Base-by-base conservation (phyloP, 2,329 filamentous ascomycete genomes). In the Calonectria leucothoes region DNA sequence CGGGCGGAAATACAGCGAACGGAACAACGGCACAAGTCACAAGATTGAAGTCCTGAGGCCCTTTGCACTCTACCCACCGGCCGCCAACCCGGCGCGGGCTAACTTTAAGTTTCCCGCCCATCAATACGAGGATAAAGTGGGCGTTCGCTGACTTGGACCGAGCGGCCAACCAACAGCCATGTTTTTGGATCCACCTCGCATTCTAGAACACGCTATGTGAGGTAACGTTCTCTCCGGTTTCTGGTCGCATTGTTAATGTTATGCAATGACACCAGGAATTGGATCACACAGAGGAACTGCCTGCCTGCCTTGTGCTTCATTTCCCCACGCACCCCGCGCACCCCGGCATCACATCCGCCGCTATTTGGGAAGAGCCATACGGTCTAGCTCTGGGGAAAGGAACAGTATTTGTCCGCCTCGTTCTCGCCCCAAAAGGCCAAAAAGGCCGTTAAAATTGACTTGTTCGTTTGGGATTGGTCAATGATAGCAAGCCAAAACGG, bases 241-340 rank as follows among this genome's bases (percentile, higher is more conserved):
- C 23, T 61, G 23, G 55, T 61, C 23, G 55, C 55, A 61, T 61
- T 61, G 55, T 39, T 61, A 61, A 39, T 61, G 55, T 39, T 61
- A 61, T 61, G 55, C 55, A 8, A 20, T 61, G 55, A 61, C 55
- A 35, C 27, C 35, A 35, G 37, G 55, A 27, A 20, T 17, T 39
- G 6, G 55, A 39, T 37, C 35, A 29, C 14, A 14, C 11, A 27
- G 33, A 57, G 12, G 15, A 35, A n/a, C n/a, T n/a, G n/a, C n/a
- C n/a, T n/a, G n/a, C n/a, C 15, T 39, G 7, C 3, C 33, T 7
- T 61, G 14, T 39, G 14, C 55, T 33, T 61, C 55, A 61, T 39
- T 39, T 29, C 55, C 52, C 29, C 20, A 6, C n/a, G 35, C 23
- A 61, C n/a, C 5, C 55, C 20, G 12, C n/a, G 35, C 23, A 61